Base-by-base conservation (phyloP, 2,329 filamentous ascomycete species). In the Emmonsiellopsis sp. region DNA sequence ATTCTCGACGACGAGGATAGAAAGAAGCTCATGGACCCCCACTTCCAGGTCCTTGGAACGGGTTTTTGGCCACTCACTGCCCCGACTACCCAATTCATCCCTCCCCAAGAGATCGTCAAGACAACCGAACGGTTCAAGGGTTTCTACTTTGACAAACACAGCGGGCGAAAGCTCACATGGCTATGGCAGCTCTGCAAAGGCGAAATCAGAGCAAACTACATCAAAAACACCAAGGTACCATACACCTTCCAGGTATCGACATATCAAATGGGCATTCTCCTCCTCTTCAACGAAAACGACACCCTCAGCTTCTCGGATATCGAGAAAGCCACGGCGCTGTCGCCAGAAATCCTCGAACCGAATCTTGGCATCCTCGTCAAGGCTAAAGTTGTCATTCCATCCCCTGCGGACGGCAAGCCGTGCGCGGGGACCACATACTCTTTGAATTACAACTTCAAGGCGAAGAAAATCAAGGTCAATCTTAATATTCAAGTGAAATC, bases 151-250 rank as follows among this genome's bases (percentile, higher is more conserved):
- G 85, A 91, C 70, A 98, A 97, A 78, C 93, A 98, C 68, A 93
- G 86, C 61, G 93, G 93, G 37, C 87, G 93, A 56, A 98, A 97
- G 74, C 78, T 98, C 40, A 95, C 92, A 6, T 98, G 93, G 93
- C 72, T 98, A 53, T 98, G 93, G 93, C 90, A 97, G 68, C 76
- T 98, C 51, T 97, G 90, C 79, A 98, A 97, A 76, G 93, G 93
- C 53, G 93, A 98, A 70, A 82, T 98, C 56, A 92, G 91, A 70
- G 88, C 91, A 39, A 92, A 91, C 64, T 98, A 96, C 71, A 86
- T 88, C 77, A 94, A 89, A 74, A 83, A 77, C 66, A 83, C 83
- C 64, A 97, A 96, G 75, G 88, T 90, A 1, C 89, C 92, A 0
- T 96, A 91, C 69, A 97, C 89, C 2, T 94, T 98, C 77, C 90